phyloP scores from a whole-genome alignment of 768 basidiomycete genomes.

The Boletus bicolor region DNA sequence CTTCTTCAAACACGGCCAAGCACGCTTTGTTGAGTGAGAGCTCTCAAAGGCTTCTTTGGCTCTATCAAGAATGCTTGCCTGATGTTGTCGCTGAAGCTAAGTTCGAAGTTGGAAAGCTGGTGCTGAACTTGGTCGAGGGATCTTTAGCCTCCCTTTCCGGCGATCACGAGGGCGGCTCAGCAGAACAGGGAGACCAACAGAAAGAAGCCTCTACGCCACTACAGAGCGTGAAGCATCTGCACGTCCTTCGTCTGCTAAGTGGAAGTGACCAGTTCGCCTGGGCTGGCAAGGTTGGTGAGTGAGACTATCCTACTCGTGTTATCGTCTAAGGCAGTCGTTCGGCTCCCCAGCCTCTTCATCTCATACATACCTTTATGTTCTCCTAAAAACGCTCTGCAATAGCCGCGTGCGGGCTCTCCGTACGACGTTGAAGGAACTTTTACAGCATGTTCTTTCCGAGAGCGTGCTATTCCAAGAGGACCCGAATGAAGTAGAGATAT shows the following conservation, averaged over 20 bases:
- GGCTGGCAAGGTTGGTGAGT: slow-evolving; percentile 68
- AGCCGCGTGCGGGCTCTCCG: slow-evolving; percentile 52
- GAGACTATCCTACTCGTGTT: not conserved
- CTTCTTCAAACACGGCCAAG: slow-evolving; percentile 38
- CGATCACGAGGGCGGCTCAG: slow-evolving; percentile 1
- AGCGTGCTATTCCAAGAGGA: slow-evolving; percentile 83
- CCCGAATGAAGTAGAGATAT: slow-evolving; percentile 63
- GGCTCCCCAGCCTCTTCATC: slow-evolving; percentile 38
- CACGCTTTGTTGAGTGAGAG: slow-evolving; percentile 71
- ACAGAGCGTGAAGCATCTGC: slow-evolving; percentile 66
- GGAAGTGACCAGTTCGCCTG: slow-evolving; percentile 79
- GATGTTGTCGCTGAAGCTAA: slow-evolving; percentile 70
- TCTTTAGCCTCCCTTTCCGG: slow-evolving; percentile 21
- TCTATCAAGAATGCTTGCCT: slow-evolving; percentile 80
- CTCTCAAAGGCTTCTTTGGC: slow-evolving; percentile 75
- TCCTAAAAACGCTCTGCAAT: slow-evolving; percentile 60
- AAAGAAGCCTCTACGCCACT: slow-evolving; percentile 27
- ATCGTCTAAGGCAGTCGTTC: slow-evolving; percentile 2
- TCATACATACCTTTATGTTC: slow-evolving; percentile 68
- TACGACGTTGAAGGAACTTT: slow-evolving; percentile 47
- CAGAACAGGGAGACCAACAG: slow-evolving; percentile 10
- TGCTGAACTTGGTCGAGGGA: slow-evolving; percentile 45
- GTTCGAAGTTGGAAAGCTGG: slow-evolving; percentile 83
- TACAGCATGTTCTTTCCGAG: slow-evolving; percentile 61
- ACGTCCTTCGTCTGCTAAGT: slow-evolving; percentile 69